Percentiles rank a stretch among this genome's conserved stretches.
Conservation (phyloP, 192 early-diverging fungal genomes). For the Gryganskiella cystojenkinii region DNA sequence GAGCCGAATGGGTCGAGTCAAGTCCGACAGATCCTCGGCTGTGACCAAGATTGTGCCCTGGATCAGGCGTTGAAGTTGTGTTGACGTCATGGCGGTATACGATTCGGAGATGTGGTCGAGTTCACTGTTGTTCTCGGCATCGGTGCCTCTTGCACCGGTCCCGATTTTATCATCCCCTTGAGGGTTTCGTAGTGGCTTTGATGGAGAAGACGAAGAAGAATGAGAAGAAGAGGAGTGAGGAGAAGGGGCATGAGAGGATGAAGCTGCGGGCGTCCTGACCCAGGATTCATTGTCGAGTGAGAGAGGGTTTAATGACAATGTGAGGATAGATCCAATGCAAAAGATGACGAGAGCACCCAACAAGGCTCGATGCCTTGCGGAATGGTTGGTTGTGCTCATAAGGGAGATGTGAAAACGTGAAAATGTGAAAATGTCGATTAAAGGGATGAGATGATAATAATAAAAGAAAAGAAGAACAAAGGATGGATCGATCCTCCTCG, state of each 20-base stretch:
- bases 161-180: constrained; percentile 17
- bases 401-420: background rate
- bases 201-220: background rate
- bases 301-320: constrained; percentile 16
- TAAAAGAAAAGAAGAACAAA: background rate
- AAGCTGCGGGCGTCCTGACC: constrained; percentile 1
- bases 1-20: constrained; percentile 19
- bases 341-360: constrained; percentile 44
- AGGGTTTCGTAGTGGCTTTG: background rate
- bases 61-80: constrained; percentile 7
- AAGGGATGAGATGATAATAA: background rate
- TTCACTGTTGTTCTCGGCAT: constrained; percentile 32
- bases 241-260: background rate
- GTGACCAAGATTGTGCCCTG: constrained; percentile 25
- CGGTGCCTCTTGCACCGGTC: constrained; percentile 29
- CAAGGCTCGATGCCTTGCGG: constrained; percentile 37
- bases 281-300: background rate
- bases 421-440: background rate
- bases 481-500: background rate
- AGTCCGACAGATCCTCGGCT: constrained; percentile 16
- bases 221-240: background rate
- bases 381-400: constrained; percentile 12
- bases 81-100: constrained; percentile 7
- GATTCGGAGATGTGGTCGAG: background rate
- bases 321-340: constrained; percentile 45